A percentile compares a stretch with the other conserved stretches of the same genome.
phyloP scores from a whole-genome alignment of 192 early-diverging fungal genomes.

The Backusella psychrophila region DNA sequence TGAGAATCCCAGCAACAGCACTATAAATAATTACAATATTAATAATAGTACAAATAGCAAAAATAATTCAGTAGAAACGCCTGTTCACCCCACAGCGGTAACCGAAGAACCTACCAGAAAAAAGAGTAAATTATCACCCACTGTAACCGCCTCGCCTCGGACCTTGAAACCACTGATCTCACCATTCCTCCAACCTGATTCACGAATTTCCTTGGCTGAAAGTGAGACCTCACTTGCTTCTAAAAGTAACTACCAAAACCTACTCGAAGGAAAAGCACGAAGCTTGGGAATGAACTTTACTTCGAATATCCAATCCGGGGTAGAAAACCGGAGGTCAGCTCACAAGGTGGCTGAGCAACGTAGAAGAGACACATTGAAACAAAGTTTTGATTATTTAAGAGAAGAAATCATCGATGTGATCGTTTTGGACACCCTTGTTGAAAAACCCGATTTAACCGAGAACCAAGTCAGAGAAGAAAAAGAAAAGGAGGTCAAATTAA shows the following conservation, averaged over 20 bases:
- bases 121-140: neutral
- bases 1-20: neutral
- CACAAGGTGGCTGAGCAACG: slow-evolving; percentile 96
- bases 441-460: slow-evolving; percentile 1
- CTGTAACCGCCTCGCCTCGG: slow-evolving; percentile 25
- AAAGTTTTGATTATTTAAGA: slow-evolving; percentile 84
- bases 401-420: slow-evolving; percentile 65
- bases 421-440: slow-evolving; percentile 21
- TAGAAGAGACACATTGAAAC: slow-evolving; percentile 91
- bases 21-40: neutral
- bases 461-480: slow-evolving; percentile 16
- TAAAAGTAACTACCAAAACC: slow-evolving; percentile 79
- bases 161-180: slow-evolving; percentile 42
- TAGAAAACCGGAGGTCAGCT: slow-evolving; percentile 75
- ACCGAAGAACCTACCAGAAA: slow-evolving; percentile 1
- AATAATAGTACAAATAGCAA: neutral
- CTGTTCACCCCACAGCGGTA: neutral
- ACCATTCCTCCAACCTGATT: slow-evolving; percentile 47
- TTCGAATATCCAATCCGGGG: slow-evolving; percentile 70
- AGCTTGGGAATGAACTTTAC: slow-evolving; percentile 73
- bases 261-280: slow-evolving; percentile 81
- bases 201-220: slow-evolving; percentile 17
- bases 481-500: slow-evolving; percentile 62
- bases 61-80: neutral
- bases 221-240: slow-evolving; percentile 40